Evolutionary conservation across 345 rosid genomes (phyloP), one percentile per base, ranked within the genome.

Genomic region (Limnanthes douglasii): DNA sequence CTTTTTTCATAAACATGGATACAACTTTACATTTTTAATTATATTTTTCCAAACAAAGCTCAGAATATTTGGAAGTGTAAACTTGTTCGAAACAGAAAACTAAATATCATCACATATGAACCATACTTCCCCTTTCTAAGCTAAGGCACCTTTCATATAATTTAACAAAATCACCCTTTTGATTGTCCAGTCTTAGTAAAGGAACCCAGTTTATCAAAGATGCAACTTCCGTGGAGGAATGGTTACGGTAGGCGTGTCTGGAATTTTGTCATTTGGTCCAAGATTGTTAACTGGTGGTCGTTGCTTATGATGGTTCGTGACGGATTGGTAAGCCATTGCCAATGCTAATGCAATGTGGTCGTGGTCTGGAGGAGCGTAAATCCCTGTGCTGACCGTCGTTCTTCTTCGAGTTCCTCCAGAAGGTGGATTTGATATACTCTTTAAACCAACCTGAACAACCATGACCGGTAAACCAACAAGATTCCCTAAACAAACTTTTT

Each of bases 261-360:
- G 72, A 35, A 72, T 67, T 2, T 27, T 39, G 51, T 78, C 92
- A 21, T 59, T 48, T 9, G 77, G 72, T 27, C 78, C 92, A 12
- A 81, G 72, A 54, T 78, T 48, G 36, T 70, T 57, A 0, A 86
- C 65, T 0, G 93, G 94, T 0, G 97, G 97, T 11, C 69, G 75
- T 51, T 60, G 78, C 69, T 62, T 81, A 38, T 78, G 94, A 48
- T 62, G 78, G 43, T 75, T 51, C 2, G 86, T 78, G 19, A 54
- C 75, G 1, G 77, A 81, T 51, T 75, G 93, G 64, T 75, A 81
- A 11, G 79, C 94, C 70, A 86, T 81, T 37, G 86, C 86, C 59
- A 86, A 58, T 37, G 94, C 94, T 42, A 86, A 64, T 29, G 85
- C 97, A 3, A 78, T 65, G 67, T 86, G 88, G 43, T 82, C 97